phyloP scores from a whole-genome alignment of 257 asterid species.

The Fraxinus pennsylvanica region DNA sequence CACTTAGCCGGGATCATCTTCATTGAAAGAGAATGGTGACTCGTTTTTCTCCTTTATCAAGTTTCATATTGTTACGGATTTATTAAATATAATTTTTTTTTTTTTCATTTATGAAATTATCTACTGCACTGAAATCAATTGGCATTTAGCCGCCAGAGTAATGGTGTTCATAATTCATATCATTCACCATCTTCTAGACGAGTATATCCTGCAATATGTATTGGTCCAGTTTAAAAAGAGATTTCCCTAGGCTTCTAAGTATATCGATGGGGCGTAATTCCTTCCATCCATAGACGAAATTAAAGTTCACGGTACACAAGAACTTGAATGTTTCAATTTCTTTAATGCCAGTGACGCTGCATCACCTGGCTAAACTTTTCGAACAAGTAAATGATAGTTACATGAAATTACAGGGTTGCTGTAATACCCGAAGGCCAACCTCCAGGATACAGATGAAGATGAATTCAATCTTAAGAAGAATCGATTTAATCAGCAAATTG shows the following conservation, averaged over 20 bases:
- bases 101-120: background rate
- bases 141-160: background rate
- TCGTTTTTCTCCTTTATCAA: background rate
- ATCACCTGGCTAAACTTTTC: background rate
- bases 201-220: background rate
- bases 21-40: constrained; percentile 92
- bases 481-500: constrained; percentile 72
- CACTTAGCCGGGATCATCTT: constrained; percentile 88
- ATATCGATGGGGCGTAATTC: no score
- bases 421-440: constrained; percentile 82
- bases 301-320: background rate
- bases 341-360: background rate
- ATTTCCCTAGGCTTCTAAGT: no score
- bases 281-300: background rate
- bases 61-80: background rate
- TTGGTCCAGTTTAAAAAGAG: background rate
- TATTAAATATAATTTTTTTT: background rate
- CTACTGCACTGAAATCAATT: background rate
- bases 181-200: no score
- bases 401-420: constrained; percentile 63
- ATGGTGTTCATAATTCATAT: background rate
- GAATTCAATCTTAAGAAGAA: constrained; percentile 82
- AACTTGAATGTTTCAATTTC: background rate
- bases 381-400: background rate
- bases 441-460: constrained; percentile 58